These are phyloP conservation scores for Ceratocystis alfenasii DNA, from an alignment of 2,329 filamentous ascomycete species.

Conservation along the genomic window DNA sequence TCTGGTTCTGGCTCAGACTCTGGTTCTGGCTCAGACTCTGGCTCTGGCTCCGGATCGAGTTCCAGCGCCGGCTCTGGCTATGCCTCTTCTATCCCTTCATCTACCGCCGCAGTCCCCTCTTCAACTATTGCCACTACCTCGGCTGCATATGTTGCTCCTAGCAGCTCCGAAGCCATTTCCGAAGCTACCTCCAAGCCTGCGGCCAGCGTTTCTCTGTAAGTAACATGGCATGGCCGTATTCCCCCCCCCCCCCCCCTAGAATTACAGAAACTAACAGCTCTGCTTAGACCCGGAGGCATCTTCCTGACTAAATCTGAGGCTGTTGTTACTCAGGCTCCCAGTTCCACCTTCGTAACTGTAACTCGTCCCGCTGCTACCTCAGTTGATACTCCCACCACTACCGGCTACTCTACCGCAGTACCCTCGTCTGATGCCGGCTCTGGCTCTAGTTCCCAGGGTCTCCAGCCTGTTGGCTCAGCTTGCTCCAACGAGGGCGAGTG, in stretches of 20 bases:
- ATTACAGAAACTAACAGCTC: neutral
- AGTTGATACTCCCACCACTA: constrained; percentile 27
- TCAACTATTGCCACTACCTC: constrained; percentile 22
- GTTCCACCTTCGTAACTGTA: constrained; percentile 26
- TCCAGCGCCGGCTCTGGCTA: constrained; percentile 4
- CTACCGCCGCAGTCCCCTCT: constrained; percentile 23
- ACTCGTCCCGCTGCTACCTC: constrained; percentile 30
- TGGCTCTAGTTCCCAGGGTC: constrained; percentile 25
- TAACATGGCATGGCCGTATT: constrained; percentile 20
- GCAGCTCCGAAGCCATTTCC: constrained; percentile 12
- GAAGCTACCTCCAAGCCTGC: constrained; percentile 22
- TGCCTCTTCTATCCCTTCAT: constrained; percentile 25
- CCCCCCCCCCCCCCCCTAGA: no score
- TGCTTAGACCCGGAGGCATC: constrained; percentile 33
- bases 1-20: constrained; percentile 22
- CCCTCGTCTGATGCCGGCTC: constrained; percentile 13
- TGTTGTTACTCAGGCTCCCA: constrained; percentile 18
- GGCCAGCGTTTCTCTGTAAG: constrained; percentile 25
- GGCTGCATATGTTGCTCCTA: neutral
- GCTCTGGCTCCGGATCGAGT: neutral
- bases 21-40: constrained; percentile 20
- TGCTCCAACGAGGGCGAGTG: constrained; percentile 45
- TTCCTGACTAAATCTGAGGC: constrained; percentile 29
- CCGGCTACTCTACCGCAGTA: constrained; percentile 27
- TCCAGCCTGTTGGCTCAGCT: constrained; percentile 31